phyloP scores from a whole-genome alignment of 2,329 filamentous ascomycete species.

The Mariannaea sp. region DNA sequence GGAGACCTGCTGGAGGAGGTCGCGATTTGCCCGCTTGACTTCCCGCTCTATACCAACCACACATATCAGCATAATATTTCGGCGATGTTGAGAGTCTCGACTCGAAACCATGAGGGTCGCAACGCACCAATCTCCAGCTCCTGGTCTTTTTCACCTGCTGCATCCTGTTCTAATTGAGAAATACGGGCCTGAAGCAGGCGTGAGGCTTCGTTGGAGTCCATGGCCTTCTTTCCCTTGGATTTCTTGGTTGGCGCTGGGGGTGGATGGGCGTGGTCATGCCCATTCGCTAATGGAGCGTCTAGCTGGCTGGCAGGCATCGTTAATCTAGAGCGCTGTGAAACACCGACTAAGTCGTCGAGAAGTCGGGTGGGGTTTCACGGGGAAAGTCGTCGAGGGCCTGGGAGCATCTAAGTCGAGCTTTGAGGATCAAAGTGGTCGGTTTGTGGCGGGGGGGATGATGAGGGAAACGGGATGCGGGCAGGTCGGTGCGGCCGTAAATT shows the following conservation, averaged over 20 bases:
- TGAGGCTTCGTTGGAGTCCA: conserved; percentile 86
- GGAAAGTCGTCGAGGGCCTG: conserved; percentile 23
- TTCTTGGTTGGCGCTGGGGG: conserved; percentile 65
- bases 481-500: conserved; percentile 18
- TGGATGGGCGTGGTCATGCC: conserved; percentile 46
- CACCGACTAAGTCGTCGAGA: conserved; percentile 23
- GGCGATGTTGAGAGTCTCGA: conserved; percentile 12
- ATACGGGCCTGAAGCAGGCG: conserved; percentile 93
- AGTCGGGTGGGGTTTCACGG: conserved; percentile 31
- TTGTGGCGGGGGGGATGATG: conserved; percentile 20
- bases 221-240: conserved; percentile 79
- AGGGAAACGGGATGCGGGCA: conserved; percentile 13
- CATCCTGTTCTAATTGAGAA: conserved; percentile 91
- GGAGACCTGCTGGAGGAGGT: conserved; percentile 83
- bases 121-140: conserved; percentile 89
- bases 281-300: conserved; percentile 50
- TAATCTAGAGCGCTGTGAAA: conserved; percentile 27
- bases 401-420: conserved; percentile 29
- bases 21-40: conserved; percentile 91
- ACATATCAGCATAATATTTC: conserved; percentile 33
- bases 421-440: conserved; percentile 23
- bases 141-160: conserved; percentile 91
- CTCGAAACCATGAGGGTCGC: conserved; percentile 24
- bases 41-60: conserved; percentile 71
- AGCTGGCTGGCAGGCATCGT: conserved; percentile 48